Base-by-base conservation (phyloP, 805 yeast genomes). In the Clavispora fructus region DNA sequence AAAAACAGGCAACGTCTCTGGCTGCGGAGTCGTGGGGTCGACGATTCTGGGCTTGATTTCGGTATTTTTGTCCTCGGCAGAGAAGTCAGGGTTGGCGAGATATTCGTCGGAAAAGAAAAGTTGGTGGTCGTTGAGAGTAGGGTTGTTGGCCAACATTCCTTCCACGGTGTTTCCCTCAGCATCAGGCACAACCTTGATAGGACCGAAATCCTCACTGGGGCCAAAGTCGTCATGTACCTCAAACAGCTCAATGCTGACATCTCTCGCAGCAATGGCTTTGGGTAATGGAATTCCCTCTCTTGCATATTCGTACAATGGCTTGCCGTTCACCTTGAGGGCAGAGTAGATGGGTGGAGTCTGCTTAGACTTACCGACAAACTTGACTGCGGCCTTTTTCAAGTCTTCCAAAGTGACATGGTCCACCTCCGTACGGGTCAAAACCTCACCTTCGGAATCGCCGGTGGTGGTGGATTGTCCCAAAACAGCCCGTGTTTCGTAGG, bases 321-420 rank as follows among this genome's bases (percentile, higher is more conserved):
- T 89, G 14, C 99, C 99, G 60, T 89, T 83, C 82, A 95, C 85
- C 61, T 92, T 92, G 48, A 95, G 70, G 0, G 99, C 99, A 14
- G 97, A 87, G 64, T 80, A 94, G 12, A 94, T 84, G 0, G 99
- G 99, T 11, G 99, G 99, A 0, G 95, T 85, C 65, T 94, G 99
- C 55, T 76, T 76, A 43, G 91, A 69, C 13, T 80, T 76, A 0
- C 98, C 99, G n/a, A 80, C 69, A 59, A 94, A 90, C 64, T 83
- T 83, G 6, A 68, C 69, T 23, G 80, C 77, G 0, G 82, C 71
- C 2, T 65, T 59, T 11, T 66, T 66, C 11, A 91, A 64, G 39
- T 73, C 61, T 2, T 78, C 83, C 51, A 68, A 64, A 0, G 80
- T 77, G 39, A 89, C 65, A 56, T 83, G 90, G 7, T 68, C 72